Base-by-base conservation (phyloP, 2,329 filamentous ascomycete species). In the Myriangium duriaei region DNA sequence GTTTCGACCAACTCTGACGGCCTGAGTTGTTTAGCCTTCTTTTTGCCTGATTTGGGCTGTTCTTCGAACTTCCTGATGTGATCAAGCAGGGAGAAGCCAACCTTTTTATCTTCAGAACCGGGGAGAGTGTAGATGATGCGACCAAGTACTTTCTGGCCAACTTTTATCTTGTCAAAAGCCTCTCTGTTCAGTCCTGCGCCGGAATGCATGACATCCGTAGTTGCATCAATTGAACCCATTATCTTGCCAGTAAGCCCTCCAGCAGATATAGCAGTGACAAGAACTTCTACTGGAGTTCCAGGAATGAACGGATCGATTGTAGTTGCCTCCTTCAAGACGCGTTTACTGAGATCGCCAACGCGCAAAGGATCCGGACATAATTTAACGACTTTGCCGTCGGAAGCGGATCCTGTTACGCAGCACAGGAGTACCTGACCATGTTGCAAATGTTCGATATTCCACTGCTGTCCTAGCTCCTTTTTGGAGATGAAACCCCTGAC, bases 221-320 rank as follows among this genome's bases (percentile, higher is more conserved):
- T 95, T 9, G 84, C 82, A 60, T 95, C 84, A 15, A 98, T 63
- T 55, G 87, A 76, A 11, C 91, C 92, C 71, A 98, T 81, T 31
- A 96, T 74, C 58, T 95, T 95, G 50, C 91, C 91, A 34, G 73
- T 67, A 42, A 98, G 62, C n/a, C 91, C 91, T 46, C 72, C 75
- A 10, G 71, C 60, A 9, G 78, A 76, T 11, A 81, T 74, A 32
- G 91, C 81, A 2, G 82, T 80, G 26, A 98, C 63, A 34, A 96
- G 67, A 9, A 95, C 68, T 49, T 94, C 86, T 24, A 86, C 84
- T 4, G 80, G 77, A n/a, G 85, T 91, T 47, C 91, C 92, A 1
- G 92, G 91, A 5, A 95, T 70, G 60, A 93, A 94, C 5, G 82
- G 74, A 56, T 87, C 85, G 53, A 98, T 81, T 0, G 83, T 92